Evolutionary conservation across 1,284 basidiomycete genomes (phyloP), one percentile per base, ranked within the genome.

Genomic region (Malassezia caprae): DNA sequence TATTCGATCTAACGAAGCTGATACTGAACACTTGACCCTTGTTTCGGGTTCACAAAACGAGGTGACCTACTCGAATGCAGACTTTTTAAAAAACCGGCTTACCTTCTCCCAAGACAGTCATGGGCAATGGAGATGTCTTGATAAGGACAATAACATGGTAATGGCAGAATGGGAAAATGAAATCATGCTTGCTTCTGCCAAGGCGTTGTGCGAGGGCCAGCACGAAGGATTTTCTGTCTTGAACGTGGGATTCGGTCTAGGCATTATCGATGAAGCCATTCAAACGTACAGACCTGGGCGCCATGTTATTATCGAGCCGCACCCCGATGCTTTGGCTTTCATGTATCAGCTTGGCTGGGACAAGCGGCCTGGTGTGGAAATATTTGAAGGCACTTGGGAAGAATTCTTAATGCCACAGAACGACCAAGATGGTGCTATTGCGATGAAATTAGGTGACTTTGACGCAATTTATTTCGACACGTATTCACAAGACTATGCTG

Each of bases 391-490:
- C 12, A 56, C 56, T 15, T 74, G 72, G 72, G 67, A 74, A 73
- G 59, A 84, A 27, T 81, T 89, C 1, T 90, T 93, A 83, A 82
- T 84, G 63, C 84, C 83, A 65, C 79, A 82, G 0, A 83, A 83
- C n/a, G 86, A 94, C 82, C 82, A 86, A 63, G 80, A 83, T 34
- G 84, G 84, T 65, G 79, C 81, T 0, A 84, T 83, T 11, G 87
- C 88, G 31, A 79, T 81, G 26, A 79, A 82, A 37, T 75, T 84
- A 8, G 77, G 82, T 13, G 75, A 66, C 0, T 96, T 93, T 67
- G 90, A 96, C 68, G 82, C 86, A 10, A 76, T 96, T 34, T 96
- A 94, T 74, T 90, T 87, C n/a, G 93, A 96, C 73, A 90, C 90
- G 0, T 94, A 94, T 76, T 85, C 87, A 0, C 90, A 96, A 73